A percentile compares a stretch with the other conserved stretches of the same genome.
These are phyloP conservation scores for Suaeda aralocaspica DNA, from an alignment of 148 eudicot genomes.

Conservation along the genomic window DNA sequence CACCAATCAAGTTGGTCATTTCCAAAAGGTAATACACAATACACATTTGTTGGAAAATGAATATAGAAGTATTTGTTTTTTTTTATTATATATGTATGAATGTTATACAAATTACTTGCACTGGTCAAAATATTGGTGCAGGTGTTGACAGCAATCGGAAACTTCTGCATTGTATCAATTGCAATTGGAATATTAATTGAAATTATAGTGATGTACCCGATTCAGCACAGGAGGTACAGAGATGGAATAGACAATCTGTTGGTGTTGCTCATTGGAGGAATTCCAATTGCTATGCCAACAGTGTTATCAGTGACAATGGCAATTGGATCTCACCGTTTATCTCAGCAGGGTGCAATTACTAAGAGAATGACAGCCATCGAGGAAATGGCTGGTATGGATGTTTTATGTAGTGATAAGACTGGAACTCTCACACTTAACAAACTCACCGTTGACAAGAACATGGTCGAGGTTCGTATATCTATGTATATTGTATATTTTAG, in stretches of 20 bases:
- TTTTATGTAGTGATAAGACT: constrained; percentile 87
- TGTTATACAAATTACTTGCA: neutral
- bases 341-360: constrained; percentile 81
- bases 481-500: neutral
- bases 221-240: constrained; percentile 64
- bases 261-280: constrained; percentile 83
- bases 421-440: constrained; percentile 84
- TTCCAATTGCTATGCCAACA: constrained; percentile 89
- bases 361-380: constrained; percentile 93
- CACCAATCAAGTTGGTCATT: constrained; percentile 74
- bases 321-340: constrained; percentile 75
- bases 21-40: constrained; percentile 48
- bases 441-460: constrained; percentile 62
- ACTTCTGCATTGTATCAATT: constrained; percentile 76
- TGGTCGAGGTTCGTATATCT: constrained; percentile 50
- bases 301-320: constrained; percentile 89
- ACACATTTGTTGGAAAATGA: no score
- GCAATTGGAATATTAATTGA: constrained; percentile 62
- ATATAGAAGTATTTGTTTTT: no score
- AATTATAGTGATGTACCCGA: constrained; percentile 70
- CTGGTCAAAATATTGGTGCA: constrained; percentile 16
- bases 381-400: constrained; percentile 95
- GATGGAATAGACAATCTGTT: constrained; percentile 74
- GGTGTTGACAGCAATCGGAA: constrained; percentile 82
- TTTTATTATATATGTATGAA: no score